Evolutionary conservation across 2,329 filamentous ascomycete species (phyloP).

Genomic region (Ustilaginoidea virens): DNA sequence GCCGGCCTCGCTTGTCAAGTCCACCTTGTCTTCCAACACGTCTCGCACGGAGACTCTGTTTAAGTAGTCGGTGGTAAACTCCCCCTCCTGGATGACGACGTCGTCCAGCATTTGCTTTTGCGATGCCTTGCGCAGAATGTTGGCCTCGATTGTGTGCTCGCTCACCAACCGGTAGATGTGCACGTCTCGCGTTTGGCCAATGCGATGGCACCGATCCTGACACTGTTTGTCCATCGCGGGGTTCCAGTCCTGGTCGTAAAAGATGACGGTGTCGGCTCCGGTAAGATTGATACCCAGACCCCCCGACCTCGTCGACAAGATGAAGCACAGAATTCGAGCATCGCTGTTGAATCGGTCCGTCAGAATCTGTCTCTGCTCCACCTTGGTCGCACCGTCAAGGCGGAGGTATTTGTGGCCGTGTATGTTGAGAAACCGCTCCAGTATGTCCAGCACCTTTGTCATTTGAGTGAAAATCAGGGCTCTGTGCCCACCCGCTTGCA

Average conservation of each 20-base stretch:
- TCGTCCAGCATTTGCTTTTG: conserved; percentile 98
- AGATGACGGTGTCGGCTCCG: conserved; percentile 93
- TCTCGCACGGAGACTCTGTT: conserved; percentile 62
- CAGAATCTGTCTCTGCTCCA: conserved; percentile 87
- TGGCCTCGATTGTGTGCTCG: conserved; percentile 92
- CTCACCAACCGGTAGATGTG: conserved; percentile 94
- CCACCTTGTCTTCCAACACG: conserved; percentile 45
- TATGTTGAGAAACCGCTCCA: conserved; percentile 96
- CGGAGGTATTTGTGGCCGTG: conserved; percentile 94
- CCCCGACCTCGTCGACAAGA: conserved; percentile 84
- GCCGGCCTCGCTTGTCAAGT: conserved; percentile 32
- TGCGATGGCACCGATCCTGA: conserved; percentile 92
- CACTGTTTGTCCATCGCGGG: conserved; percentile 99
- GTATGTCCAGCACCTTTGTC: conserved; percentile 94
- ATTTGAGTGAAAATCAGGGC: conserved; percentile 98
- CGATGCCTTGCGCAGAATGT: conserved; percentile 89
- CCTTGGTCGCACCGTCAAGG: conserved; percentile 88
- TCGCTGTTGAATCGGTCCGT: conserved; percentile 97
- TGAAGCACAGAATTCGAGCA: conserved; percentile 82
- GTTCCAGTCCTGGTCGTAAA: conserved; percentile 99
- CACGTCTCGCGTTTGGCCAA: conserved; percentile 92
- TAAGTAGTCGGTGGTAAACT: conserved; percentile 95
- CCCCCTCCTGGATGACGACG: conserved; percentile 94
- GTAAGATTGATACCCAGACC: conserved; percentile 94
- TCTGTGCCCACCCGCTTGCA: conserved; percentile 82